A percentile compares a stretch with the other conserved stretches of the same genome.
Conservation (phyloP, 2,329 filamentous ascomycete species). For the Septoria petroselini region DNA sequence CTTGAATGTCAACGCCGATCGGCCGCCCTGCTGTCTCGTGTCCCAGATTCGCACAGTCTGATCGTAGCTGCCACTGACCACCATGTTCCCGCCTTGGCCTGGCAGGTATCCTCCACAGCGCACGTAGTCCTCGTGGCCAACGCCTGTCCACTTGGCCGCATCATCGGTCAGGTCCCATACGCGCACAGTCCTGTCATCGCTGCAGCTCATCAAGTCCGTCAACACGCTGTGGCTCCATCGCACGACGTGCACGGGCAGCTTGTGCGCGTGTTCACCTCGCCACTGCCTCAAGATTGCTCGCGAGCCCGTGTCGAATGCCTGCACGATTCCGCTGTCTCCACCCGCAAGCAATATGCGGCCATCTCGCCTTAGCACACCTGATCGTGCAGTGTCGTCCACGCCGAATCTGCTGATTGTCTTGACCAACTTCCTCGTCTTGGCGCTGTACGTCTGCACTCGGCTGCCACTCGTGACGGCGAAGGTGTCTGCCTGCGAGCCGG, state of each 20-base stretch:
- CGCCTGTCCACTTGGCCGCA: slow-evolving; percentile 70
- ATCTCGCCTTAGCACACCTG: slow-evolving; percentile 83
- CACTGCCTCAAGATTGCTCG: slow-evolving; percentile 93
- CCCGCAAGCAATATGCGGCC: slow-evolving; percentile 86
- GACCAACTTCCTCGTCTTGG: slow-evolving; percentile 82
- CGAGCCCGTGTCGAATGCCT: slow-evolving; percentile 89
- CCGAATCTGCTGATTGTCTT: slow-evolving; percentile 90
- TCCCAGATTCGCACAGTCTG: slow-evolving; percentile 93
- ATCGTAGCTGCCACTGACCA: slow-evolving; percentile 92
- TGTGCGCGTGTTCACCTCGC: slow-evolving; percentile 59
- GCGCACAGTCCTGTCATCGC: slow-evolving; percentile 88
- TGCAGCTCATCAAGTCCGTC: slow-evolving; percentile 82
- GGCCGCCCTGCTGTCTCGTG: slow-evolving; percentile 64
- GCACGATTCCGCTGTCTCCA: slow-evolving; percentile 86
- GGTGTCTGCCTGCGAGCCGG: slow-evolving; percentile 53
- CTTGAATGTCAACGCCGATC: slow-evolving; percentile 87
- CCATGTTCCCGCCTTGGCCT: slow-evolving; percentile 61
- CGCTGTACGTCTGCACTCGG: slow-evolving; percentile 89
- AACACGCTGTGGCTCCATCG: slow-evolving; percentile 81
- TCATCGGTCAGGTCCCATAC: slow-evolving; percentile 90
- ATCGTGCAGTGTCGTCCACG: slow-evolving; percentile 77
- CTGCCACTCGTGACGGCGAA: slow-evolving; percentile 96
- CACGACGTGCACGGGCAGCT: slow-evolving; percentile 90
- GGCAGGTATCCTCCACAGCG: slow-evolving; percentile 84
- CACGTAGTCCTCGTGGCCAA: slow-evolving; percentile 90